Percentiles rank a stretch among this genome's conserved stretches.
Conservation (phyloP, 805 yeast species). For the Cyberlindnera euphorbiae region DNA sequence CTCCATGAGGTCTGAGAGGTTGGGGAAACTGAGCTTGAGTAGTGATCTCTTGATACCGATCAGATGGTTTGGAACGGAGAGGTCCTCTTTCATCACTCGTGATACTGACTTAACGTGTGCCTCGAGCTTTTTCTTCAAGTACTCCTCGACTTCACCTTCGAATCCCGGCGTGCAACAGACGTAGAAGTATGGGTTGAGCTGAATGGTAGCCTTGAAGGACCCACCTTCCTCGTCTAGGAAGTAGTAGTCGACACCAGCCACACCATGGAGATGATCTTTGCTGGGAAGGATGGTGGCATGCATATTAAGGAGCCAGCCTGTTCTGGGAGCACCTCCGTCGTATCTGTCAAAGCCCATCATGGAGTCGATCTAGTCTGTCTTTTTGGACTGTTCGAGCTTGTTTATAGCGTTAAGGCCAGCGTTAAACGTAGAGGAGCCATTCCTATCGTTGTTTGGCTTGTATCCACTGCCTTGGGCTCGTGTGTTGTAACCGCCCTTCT, state of each 20-base stretch:
- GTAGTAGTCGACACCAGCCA: constrained; percentile 89
- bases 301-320: constrained; percentile 94
- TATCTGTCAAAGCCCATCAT: constrained; percentile 85
- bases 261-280: constrained; percentile 56
- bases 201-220: constrained; percentile 79
- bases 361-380: constrained; percentile 66
- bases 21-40: constrained; percentile 67
- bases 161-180: constrained; percentile 56
- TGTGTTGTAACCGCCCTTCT: constrained; percentile 15
- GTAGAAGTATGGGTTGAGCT: constrained; percentile 83
- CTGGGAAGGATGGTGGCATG: constrained; percentile 75
- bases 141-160: constrained; percentile 77
- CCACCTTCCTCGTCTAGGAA: constrained; percentile 97
- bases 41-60: constrained; percentile 66
- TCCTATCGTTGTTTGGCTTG: constrained; percentile 30
- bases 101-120: constrained; percentile 50
- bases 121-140: constrained; percentile 64
- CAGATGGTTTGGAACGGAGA: constrained; percentile 79
- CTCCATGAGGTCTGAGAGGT: constrained; percentile 63
- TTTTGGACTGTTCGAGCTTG: constrained; percentile 49
- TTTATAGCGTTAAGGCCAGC: constrained; percentile 5
- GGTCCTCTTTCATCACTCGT: constrained; percentile 69
- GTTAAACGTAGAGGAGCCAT: constrained; percentile 27
- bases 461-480: constrained; percentile 28
- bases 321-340: constrained; percentile 62